Base-by-base conservation (phyloP, 768 basidiomycete genomes). In the Suillus placidus region DNA sequence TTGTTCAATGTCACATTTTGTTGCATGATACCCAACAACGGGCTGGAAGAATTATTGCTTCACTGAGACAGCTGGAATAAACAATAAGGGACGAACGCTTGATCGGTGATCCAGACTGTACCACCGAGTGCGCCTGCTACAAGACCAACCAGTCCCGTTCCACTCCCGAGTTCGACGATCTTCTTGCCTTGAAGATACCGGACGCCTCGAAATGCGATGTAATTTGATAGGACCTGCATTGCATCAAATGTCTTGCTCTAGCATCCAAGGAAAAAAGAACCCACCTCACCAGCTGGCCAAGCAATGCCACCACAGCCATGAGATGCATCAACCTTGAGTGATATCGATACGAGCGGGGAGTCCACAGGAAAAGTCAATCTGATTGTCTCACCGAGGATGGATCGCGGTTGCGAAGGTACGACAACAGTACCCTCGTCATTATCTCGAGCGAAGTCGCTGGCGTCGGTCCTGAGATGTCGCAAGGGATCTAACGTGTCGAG, bases 141-240 rank as follows among this genome's bases (percentile, higher is more conserved):
- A 34, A 98, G 84, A 10, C 95, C 95, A n/a, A 97, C 94, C 30
- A 98, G 83, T 20, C 95, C 95, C 4, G 95, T 98, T 2, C 95
- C 95, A 69, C 91, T 91, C 6, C 95, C 95, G 2, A 98, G 84
- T 73, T 98, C 95, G 20, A 97, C 74, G 14, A 96, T 79, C 37
- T 73, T 84, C 75, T 83, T 87, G 56, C 83, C 83, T 34, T 77
- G 66, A 35, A 96, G 78, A 57, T 82, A 84, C 4, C 69, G 69
- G 2, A 79, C 71, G 0, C 86, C 86, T 55, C 84, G 82, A 54
- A 85, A 82, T 20, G 87, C 80, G 40, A 97, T 80, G 76, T 96
- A 95, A 52, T 80, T 84, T 12, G 93, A 86, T 7, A 97, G 82
- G 37, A 95, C 88, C 94, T 97, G 70, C 13, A 38, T 63, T 61